Evolutionary conservation across 345 rosid species (phyloP).

Genomic region (Eucalyptus marginata): DNA sequence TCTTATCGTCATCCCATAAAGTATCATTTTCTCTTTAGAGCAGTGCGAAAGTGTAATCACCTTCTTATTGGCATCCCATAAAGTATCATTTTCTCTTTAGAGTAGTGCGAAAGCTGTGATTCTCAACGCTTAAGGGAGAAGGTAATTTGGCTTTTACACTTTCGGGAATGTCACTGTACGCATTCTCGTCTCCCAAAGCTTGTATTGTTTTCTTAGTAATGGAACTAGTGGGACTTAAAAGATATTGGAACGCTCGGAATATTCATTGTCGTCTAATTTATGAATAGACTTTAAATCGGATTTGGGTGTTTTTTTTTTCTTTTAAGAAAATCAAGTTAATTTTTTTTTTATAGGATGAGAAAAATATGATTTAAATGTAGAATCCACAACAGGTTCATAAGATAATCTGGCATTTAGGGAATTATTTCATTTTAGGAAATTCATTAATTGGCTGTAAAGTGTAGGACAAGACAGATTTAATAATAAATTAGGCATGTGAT

Average conservation of each 20-base stretch:
- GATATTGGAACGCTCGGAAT: accelerated
- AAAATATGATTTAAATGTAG: background rate
- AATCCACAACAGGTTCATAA: background rate
- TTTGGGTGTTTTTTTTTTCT: background rate
- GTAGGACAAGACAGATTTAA: background rate
- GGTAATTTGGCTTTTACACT: background rate
- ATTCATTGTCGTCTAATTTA: background rate
- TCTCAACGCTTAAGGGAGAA: background rate
- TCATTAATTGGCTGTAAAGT: background rate
- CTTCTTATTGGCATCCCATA: background rate
- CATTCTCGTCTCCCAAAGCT: background rate
- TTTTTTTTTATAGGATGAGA: background rate
- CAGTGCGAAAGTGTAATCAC: background rate
- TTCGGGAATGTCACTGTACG: background rate
- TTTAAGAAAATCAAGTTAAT: background rate
- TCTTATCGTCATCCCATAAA: background rate
- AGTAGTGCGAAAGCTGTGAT: background rate
- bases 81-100: background rate
- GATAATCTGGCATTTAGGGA: background rate
- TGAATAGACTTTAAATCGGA: background rate
- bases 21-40: background rate
- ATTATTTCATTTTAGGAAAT: background rate
- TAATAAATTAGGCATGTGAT: background rate
- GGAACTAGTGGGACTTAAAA: background rate
- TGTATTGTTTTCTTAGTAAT: background rate